Evolutionary conservation across 2,329 filamentous ascomycete species (phyloP).

Genomic region (Xylaria sp.): DNA sequence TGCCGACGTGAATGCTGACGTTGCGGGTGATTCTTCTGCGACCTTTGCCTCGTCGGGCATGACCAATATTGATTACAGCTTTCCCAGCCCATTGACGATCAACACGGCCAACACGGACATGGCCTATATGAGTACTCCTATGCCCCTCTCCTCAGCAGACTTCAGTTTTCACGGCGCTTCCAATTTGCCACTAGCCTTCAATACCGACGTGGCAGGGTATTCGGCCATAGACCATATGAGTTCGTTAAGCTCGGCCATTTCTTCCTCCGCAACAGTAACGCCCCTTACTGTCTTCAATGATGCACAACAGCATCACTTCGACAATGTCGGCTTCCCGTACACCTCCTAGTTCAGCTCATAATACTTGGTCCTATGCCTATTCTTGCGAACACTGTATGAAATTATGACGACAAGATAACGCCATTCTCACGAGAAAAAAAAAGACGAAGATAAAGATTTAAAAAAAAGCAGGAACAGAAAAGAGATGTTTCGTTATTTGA

Average conservation of each 20-base stretch:
- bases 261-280: slow-evolving; percentile 38
- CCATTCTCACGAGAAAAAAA: slow-evolving; percentile 5
- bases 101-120: slow-evolving; percentile 30
- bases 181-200: slow-evolving; percentile 32
- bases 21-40: slow-evolving; percentile 32
- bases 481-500: background rate
- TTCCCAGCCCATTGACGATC: slow-evolving; percentile 29
- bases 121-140: slow-evolving; percentile 33
- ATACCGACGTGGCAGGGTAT: slow-evolving; percentile 29
- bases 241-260: slow-evolving; percentile 37
- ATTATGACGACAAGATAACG: background rate
- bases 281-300: slow-evolving; percentile 37
- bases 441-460: slow-evolving; percentile 14
- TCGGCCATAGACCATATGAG: slow-evolving; percentile 33
- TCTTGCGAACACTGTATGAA: background rate
- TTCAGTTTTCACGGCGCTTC: slow-evolving; percentile 37
- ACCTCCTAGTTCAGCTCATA: slow-evolving; percentile 27
- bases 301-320: slow-evolving; percentile 28
- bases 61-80: slow-evolving; percentile 30
- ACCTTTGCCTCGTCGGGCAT: slow-evolving; percentile 22
- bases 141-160: slow-evolving; percentile 41
- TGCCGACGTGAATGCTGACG: slow-evolving; percentile 29
- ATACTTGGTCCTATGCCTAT: slow-evolving; percentile 3
- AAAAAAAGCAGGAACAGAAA: slow-evolving; percentile 12
- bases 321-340: slow-evolving; percentile 38